These are phyloP conservation scores for Colletotrichum viniferum DNA, from an alignment of 2,329 filamentous ascomycete species.

Conservation along the genomic window DNA sequence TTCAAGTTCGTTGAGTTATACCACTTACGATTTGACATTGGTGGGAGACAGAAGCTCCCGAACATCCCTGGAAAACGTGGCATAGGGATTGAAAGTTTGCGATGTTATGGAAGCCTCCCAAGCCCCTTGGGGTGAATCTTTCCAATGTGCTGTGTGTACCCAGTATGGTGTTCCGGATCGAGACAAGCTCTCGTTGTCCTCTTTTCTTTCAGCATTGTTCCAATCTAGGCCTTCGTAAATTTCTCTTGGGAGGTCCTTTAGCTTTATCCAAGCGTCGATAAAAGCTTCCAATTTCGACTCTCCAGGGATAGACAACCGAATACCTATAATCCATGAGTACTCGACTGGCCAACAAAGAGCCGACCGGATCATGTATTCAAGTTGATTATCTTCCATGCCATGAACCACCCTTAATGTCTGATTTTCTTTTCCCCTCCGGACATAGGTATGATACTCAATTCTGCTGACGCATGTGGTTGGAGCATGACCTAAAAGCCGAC, in stretches of 20 bases:
- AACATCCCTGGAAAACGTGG: neutral
- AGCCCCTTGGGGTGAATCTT: neutral
- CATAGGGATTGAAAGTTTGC: neutral
- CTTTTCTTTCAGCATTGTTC: neutral
- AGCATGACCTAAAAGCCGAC: neutral
- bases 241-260: neutral
- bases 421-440: neutral
- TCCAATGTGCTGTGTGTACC: neutral
- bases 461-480: neutral
- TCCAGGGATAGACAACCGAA: neutral
- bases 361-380: neutral
- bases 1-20: neutral
- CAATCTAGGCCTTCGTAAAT: neutral
- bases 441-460: neutral
- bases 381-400: neutral
- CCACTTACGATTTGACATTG: neutral
- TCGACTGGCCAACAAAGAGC: neutral
- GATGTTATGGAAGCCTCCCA: neutral
- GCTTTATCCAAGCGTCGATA: neutral
- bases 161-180: neutral
- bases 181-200: neutral
- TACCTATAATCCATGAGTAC: neutral
- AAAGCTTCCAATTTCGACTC: neutral
- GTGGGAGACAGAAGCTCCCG: neutral
- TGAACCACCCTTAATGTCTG: neutral